Evolutionary conservation across 768 basidiomycete species (phyloP), one percentile per base, ranked within the genome.

Genomic region (Bullera alba): DNA sequence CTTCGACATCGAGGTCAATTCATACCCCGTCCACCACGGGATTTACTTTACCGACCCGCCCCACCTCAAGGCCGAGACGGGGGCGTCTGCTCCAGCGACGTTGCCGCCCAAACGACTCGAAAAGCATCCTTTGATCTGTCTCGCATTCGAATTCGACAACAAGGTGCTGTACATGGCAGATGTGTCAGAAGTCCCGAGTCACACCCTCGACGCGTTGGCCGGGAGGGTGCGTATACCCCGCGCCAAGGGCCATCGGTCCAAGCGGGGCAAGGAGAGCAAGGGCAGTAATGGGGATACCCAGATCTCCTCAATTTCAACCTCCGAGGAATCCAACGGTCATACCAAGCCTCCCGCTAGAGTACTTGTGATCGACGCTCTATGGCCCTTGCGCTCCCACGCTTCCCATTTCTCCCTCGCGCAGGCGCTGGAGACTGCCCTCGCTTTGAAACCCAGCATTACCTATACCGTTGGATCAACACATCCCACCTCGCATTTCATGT

Each of bases 331-430:
- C n/a, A 56, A 68, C 28, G 58, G 53, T 14, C 59, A 55, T 3
- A 43, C 50, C 26, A 56, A 50, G 21, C 70, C 52, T 17, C 62
- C 70, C 46, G 59, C 62, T 25, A 51, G 57, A 36, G 77, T 86
- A 22, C 76, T 85, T 52, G 79, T 90, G 42, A 76, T 90, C 32
- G 89, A 93, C 69, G 86, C 86, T 57, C 75, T 93, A 28, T 77
- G 81, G 45, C 76, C 64, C 4, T 35, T 87, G 2, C 63, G 70
- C 5, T 66, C 77, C 2, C 86, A 88, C 66, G 79, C 76, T n/a
- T 89, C 87, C 6, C 90, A 93, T 69, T 79, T 86, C 61, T 86
- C 86, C 3, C 62, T 90, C n/a, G 75, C 74, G 26, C 78, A 84
- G 54, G 77, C 87, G 1, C 73, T 87, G 2, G 71, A 68, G 8